Base-by-base conservation (phyloP, 306 rosid genomes). In the Clitoria ternatea region DNA sequence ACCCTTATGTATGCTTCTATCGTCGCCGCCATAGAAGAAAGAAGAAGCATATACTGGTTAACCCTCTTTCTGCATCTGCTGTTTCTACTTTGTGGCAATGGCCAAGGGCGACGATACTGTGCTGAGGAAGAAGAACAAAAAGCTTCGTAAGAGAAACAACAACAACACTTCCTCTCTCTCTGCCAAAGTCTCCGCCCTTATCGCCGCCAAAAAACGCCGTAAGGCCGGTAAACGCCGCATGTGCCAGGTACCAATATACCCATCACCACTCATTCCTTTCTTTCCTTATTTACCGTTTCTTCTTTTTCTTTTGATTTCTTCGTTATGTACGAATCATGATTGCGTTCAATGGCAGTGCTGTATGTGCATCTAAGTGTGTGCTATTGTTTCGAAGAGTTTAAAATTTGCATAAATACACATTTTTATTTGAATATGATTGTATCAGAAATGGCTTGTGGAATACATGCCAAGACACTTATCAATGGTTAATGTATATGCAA, bases 131-230 rank as follows among this genome's bases (percentile, higher is more conserved):
- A 84, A 72, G 82, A 90, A 81, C 81, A 94, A 85, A 80, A 93
- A 83, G 83, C 79, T 87, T 5, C 43, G 87, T 7, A 81, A 74
- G 30, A 55, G 76, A 60, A 52, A 30, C 2, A 76, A 50, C 33
- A 35, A 26, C 45, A 32, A 75, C 11, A 73, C 89, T 22, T n/a
- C 88, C 4, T 2, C 87, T 2, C 85, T 94, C 27, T 87, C 97
- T 59, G 82, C 90, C 2, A 89, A 87, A 69, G 88, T 88, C 0
- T 92, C 97, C 43, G 76, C 97, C 77, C 76, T 87, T 35, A 89
- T 91, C 64, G 98, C 97, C 62, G 79, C 98, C 85, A 94, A 90
- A 83, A 94, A 94, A 82, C 96, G 98, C 85, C 94, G 92, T 61
- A 78, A 82, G 71, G 81, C 97, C 30, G 98, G 98, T 2, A 86